A percentile compares a stretch with the other conserved stretches of the same genome.
Evolutionary conservation across 164 flowering plant species (phyloP).

Genomic region (Umbellularia californica): DNA sequence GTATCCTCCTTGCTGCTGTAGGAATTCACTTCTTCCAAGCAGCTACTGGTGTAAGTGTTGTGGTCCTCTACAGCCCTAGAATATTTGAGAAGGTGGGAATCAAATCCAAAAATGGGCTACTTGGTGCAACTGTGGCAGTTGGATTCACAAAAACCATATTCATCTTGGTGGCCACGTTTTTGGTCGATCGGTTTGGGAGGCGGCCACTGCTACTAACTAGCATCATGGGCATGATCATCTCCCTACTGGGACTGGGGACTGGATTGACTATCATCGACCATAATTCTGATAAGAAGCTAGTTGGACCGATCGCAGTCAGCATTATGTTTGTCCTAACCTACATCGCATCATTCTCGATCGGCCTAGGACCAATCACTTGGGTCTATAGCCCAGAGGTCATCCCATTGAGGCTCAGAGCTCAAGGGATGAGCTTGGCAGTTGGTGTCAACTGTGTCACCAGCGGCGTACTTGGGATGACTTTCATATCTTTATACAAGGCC

Average conservation of each 20-base stretch:
- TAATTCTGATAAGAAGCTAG: constrained; percentile 20
- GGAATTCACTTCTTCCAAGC: constrained; percentile 79
- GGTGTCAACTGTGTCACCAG: constrained; percentile 46
- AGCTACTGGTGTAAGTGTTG: constrained; percentile 60
- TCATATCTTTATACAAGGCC: constrained; percentile 41
- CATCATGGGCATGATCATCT: constrained; percentile 52
- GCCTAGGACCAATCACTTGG: constrained; percentile 77
- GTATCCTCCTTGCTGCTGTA: constrained; percentile 43
- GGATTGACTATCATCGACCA: constrained; percentile 40
- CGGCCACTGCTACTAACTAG: constrained; percentile 58
- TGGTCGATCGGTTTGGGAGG: constrained; percentile 48
- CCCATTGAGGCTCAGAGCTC: constrained; percentile 55
- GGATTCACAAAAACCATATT: constrained; percentile 53
- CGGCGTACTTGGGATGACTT: constrained; percentile 51
- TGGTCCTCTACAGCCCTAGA: constrained; percentile 62
- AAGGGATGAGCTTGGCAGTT: constrained; percentile 48
- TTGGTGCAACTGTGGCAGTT: constrained; percentile 64
- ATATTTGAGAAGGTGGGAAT: constrained; percentile 65
- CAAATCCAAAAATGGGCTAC: constrained; percentile 11
- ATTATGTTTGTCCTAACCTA: constrained; percentile 29
- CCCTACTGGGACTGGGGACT: constrained; percentile 33
- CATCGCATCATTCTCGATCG: constrained; percentile 56
- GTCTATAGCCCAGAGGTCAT: constrained; percentile 68
- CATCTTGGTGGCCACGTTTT: constrained; percentile 52
- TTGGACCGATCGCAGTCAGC: constrained; percentile 46